Evolutionary conservation across 306 rosid genomes (phyloP).

Genomic region (Psophocarpus tetragonolobus): DNA sequence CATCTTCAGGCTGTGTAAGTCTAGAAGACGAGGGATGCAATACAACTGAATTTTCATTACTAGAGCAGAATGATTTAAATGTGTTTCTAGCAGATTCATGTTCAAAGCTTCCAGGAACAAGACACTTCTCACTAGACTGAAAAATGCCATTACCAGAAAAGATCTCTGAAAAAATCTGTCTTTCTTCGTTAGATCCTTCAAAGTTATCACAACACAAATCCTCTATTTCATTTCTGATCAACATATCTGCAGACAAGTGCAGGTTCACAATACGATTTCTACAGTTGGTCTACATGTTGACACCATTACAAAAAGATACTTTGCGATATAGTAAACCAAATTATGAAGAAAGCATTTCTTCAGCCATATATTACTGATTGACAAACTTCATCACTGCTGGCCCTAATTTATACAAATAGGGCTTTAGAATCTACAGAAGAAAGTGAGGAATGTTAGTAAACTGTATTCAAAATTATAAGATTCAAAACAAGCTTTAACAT

Average conservation of each 20-base stretch:
- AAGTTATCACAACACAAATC: conserved; percentile 72
- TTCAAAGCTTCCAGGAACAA: conserved; percentile 65
- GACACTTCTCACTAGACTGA: conserved; percentile 52
- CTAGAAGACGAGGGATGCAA: conserved; percentile 60
- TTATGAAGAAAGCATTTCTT: conserved; percentile 24
- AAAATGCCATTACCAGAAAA: conserved; percentile 58
- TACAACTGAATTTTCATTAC: conserved; percentile 66
- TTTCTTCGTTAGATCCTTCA: conserved; percentile 82
- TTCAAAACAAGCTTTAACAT: background rate
- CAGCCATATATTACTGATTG: conserved; percentile 27
- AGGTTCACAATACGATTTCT: conserved; percentile 38
- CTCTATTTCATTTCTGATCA: conserved; percentile 44
- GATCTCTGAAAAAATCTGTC: conserved; percentile 65
- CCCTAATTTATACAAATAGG: conserved; percentile 16
- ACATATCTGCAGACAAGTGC: conserved; percentile 45
- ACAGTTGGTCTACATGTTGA: conserved; percentile 34
- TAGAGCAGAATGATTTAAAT: conserved; percentile 65
- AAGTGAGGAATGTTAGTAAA: background rate
- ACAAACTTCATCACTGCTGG: conserved; percentile 26
- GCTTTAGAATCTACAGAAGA: conserved; percentile 32
- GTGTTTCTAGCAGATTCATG: conserved; percentile 61
- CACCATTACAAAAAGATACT: conserved; percentile 36
- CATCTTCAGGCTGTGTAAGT: conserved; percentile 42
- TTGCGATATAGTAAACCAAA: conserved; percentile 20
- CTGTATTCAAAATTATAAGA: background rate